Evolutionary conservation across 148 eudicot species (phyloP).

Genomic region (Rhododendron kiyosumense): DNA sequence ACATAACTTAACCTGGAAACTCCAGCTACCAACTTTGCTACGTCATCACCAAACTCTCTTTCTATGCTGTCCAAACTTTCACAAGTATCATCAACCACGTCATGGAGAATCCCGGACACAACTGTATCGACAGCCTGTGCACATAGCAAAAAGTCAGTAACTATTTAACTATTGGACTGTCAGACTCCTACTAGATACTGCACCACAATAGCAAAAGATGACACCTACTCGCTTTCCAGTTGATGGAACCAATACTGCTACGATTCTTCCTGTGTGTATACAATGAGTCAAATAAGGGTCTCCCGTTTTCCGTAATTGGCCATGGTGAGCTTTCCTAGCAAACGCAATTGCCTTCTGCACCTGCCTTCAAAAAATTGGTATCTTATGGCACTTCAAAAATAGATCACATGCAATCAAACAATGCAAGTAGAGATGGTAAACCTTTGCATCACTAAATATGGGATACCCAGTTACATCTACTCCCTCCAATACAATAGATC

Average conservation of each 20-base stretch:
- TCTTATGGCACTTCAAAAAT: slow-evolving; percentile 25
- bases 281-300: slow-evolving; percentile 87
- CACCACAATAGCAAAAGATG: slow-evolving; percentile 3
- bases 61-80: slow-evolving; percentile 50
- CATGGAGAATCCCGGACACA: slow-evolving; percentile 94
- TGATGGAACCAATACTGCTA: slow-evolving; percentile 76
- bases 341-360: slow-evolving; percentile 85
- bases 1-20: slow-evolving; percentile 89
- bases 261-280: slow-evolving; percentile 74
- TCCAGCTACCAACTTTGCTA: slow-evolving; percentile 81
- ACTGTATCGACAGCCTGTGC: slow-evolving; percentile 86
- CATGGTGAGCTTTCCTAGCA: slow-evolving; percentile 82
- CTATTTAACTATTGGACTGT: background rate
- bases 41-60: slow-evolving; percentile 69
- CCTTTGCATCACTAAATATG: slow-evolving; percentile 68
- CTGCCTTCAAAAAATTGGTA: slow-evolving; percentile 49
- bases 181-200: background rate
- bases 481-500: slow-evolving; percentile 71
- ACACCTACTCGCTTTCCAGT: slow-evolving; percentile 62
- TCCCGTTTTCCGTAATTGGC: slow-evolving; percentile 78
- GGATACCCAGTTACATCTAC: slow-evolving; percentile 88
- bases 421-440: slow-evolving; percentile 36
- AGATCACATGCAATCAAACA: background rate
- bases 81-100: slow-evolving; percentile 85
- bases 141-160: slow-evolving; percentile 1